Evolutionary conservation across 106 monocot genomes (phyloP).

Genomic region (Dendrobium officinale): DNA sequence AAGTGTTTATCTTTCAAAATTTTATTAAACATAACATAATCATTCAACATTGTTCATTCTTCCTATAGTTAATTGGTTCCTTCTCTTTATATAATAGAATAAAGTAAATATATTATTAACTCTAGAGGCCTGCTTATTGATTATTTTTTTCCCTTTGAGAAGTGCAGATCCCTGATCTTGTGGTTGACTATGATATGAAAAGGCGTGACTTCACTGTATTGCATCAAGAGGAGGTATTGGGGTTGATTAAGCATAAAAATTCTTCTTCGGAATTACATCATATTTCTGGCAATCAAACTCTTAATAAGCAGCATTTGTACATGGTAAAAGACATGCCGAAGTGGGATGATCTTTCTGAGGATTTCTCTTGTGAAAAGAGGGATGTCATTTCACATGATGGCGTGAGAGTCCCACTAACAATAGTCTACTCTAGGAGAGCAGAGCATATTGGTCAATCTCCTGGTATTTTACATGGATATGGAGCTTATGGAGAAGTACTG

Average conservation of each 20-base stretch:
- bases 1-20: too few species aligned
- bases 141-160: constrained; percentile 11
- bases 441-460: constrained; percentile 37
- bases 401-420: constrained; percentile 61
- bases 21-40: too few species aligned
- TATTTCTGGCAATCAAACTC: constrained; percentile 4
- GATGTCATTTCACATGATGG: constrained; percentile 79
- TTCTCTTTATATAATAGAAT: too few species aligned
- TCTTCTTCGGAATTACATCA: constrained; percentile 4
- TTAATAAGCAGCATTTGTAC: constrained; percentile 13
- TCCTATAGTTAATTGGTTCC: too few species aligned
- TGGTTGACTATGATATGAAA: constrained; percentile 77
- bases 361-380: constrained; percentile 56
- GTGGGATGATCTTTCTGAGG: constrained; percentile 53
- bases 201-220: constrained; percentile 44
- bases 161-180: constrained; percentile 78
- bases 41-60: too few species aligned
- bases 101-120: too few species aligned
- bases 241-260: constrained; percentile 18
- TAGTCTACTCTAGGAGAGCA: constrained; percentile 48
- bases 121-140: not conserved
- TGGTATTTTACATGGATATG: constrained; percentile 88
- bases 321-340: constrained; percentile 17
- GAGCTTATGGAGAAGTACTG: constrained; percentile 85
- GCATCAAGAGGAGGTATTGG: constrained; percentile 71